A percentile compares a stretch with the other conserved stretches of the same genome.
Evolutionary conservation across 371 early-diverging fungal species (phyloP).

Genomic region (Mortierella sp.): DNA sequence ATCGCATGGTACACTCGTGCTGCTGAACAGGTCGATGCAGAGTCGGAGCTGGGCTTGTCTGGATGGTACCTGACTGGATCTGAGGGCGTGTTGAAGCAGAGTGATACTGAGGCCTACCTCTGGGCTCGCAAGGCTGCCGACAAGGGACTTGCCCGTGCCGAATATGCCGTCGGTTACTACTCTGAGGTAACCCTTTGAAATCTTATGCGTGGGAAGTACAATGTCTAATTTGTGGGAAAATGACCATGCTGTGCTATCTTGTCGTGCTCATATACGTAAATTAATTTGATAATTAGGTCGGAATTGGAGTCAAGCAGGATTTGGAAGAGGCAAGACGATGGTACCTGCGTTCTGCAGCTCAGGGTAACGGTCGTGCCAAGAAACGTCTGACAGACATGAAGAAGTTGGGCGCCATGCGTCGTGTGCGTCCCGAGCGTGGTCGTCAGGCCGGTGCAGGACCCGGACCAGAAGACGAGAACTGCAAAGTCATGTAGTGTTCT

Average conservation of each 20-base stretch:
- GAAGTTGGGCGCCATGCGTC: slow-evolving; percentile 65
- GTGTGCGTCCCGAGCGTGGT: slow-evolving; percentile 46
- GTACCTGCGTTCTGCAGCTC: slow-evolving; percentile 84
- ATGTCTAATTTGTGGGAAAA: neutral
- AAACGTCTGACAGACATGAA: slow-evolving; percentile 82
- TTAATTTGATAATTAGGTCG: slow-evolving; percentile 58
- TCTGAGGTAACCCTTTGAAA: slow-evolving; percentile 67
- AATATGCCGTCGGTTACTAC: slow-evolving; percentile 91
- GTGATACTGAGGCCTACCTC: slow-evolving; percentile 86
- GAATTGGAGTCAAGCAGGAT: slow-evolving; percentile 79
- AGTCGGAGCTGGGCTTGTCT: slow-evolving; percentile 86
- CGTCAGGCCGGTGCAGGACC: slow-evolving; percentile 27
- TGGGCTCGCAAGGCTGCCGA: slow-evolving; percentile 94
- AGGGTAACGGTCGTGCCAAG: slow-evolving; percentile 81
- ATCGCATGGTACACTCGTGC: slow-evolving; percentile 98
- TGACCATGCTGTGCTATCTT: neutral
- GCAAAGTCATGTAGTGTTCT: slow-evolving; percentile 44
- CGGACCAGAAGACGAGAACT: slow-evolving; percentile 51
- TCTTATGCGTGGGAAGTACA: neutral
- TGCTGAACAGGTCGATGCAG: slow-evolving; percentile 88
- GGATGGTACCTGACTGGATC: slow-evolving; percentile 94
- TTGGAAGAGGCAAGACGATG: slow-evolving; percentile 82
- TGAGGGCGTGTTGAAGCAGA: slow-evolving; percentile 83
- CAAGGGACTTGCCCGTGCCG: slow-evolving; percentile 86
- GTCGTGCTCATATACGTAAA: neutral